These are phyloP conservation scores for Aspergillus baeticus DNA, from an alignment of 495 filamentous ascomycete species.

Conservation along the genomic window DNA sequence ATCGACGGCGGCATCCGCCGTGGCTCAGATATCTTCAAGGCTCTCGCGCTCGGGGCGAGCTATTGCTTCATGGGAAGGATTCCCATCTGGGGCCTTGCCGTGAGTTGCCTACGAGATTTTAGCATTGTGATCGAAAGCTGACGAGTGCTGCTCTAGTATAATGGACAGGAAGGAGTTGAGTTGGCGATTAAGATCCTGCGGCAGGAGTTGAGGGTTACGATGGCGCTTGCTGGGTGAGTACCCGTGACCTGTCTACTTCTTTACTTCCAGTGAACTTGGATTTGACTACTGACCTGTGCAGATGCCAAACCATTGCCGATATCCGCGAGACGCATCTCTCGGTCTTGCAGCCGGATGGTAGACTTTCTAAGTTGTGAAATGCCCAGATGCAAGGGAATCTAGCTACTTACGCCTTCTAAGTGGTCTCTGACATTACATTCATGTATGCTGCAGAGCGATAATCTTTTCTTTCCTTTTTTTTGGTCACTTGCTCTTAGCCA, in stretches of 20 bases:
- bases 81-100: slow-evolving; percentile 70
- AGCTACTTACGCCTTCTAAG: too few relatives aligned
- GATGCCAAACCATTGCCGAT: slow-evolving; percentile 29
- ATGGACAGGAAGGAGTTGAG: slow-evolving; percentile 40
- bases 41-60: slow-evolving; percentile 82
- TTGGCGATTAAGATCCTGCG: slow-evolving; percentile 36
- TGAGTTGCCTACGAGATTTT: too few relatives aligned
- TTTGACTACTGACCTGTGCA: neutral
- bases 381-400: neutral
- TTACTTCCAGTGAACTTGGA: too few relatives aligned
- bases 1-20: slow-evolving; percentile 85
- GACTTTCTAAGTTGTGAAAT: slow-evolving; percentile 21
- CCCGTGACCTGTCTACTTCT: neutral
- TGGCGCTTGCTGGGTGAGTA: slow-evolving; percentile 36
- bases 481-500: too few relatives aligned
- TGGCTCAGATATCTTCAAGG: slow-evolving; percentile 92
- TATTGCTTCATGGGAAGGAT: slow-evolving; percentile 77
- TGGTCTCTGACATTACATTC: too few relatives aligned
- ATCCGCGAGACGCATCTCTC: slow-evolving; percentile 31
- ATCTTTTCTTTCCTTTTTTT: too few relatives aligned
- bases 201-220: slow-evolving; percentile 38
- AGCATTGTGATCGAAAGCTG: neutral
- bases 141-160: slow-evolving; percentile 31
- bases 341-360: slow-evolving; percentile 28
- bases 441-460: too few relatives aligned